Conservation (phyloP, 202 grass and related monocot genomes). For the Panicum hallii region DNA sequence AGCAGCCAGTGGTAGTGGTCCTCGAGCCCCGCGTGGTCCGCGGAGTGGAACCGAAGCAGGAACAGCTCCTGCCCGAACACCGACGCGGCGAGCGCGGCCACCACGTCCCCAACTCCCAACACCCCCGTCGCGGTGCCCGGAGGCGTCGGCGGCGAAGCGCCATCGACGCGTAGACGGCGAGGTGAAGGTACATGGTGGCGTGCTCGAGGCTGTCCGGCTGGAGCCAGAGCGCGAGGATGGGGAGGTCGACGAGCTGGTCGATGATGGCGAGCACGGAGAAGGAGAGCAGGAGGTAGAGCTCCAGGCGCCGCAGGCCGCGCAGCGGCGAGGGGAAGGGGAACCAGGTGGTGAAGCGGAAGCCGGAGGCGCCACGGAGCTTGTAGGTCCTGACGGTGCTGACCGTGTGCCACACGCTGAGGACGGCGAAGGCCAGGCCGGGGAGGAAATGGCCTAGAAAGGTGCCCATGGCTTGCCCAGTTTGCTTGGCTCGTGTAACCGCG, state of each 20-base stretch:
- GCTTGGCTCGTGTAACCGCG: too few species aligned
- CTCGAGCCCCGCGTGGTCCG: conserved; percentile 75
- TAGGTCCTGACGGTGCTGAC: conserved; percentile 67
- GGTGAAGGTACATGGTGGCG: conserved; percentile 90
- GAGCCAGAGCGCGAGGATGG: conserved; percentile 47
- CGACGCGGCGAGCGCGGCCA: conserved; percentile 66
- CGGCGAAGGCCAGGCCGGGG: conserved; percentile 69
- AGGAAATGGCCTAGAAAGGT: conserved; percentile 76
- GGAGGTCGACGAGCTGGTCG: conserved; percentile 68
- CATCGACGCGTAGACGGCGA: conserved; percentile 66
- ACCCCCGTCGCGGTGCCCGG: conserved; percentile 23
- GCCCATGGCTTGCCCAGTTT: conserved; percentile 56
- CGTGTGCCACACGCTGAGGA: conserved; percentile 81
- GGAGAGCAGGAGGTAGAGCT: conserved; percentile 81
- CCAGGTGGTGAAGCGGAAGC: conserved; percentile 76
- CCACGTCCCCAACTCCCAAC: conserved; percentile 40
- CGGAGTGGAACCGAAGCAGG: conserved; percentile 76
- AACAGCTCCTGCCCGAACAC: conserved; percentile 85
- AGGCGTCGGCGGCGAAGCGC: conserved; percentile 65
- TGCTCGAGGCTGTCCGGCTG: conserved; percentile 73
- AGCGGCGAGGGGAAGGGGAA: conserved; percentile 59
- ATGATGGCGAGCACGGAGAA: conserved; percentile 66
- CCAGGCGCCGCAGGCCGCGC: conserved; percentile 56
- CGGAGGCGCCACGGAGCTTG: conserved; percentile 67
- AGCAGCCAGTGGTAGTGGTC: conserved; percentile 95